phyloP scores from a whole-genome alignment of 352 stramenopile species.

The Globisporangium paddicum region DNA sequence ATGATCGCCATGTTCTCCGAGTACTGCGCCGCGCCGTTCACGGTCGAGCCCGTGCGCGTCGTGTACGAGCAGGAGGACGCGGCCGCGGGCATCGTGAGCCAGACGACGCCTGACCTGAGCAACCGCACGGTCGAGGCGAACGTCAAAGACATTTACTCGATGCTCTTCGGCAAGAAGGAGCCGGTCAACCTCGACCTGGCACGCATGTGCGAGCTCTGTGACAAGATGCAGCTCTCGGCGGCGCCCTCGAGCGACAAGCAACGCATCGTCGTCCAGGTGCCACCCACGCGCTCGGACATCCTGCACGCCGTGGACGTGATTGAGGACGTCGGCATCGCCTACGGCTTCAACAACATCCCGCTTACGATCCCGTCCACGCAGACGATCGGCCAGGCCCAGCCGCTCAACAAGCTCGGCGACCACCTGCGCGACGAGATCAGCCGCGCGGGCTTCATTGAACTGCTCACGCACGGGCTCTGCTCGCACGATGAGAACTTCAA shows the following conservation, averaged over 20 bases:
- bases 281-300: constrained; percentile 97
- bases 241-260: constrained; percentile 48
- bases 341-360: constrained; percentile 99
- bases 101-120: constrained; percentile 92
- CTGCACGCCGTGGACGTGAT: constrained; percentile 99
- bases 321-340: constrained; percentile 99
- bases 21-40: constrained; percentile 96
- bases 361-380: constrained; percentile 93
- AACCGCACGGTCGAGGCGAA: constrained; percentile 85
- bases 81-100: constrained; percentile 30
- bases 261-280: constrained; percentile 91
- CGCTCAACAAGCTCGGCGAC: constrained; percentile 98
- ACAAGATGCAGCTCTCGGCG: constrained; percentile 98
- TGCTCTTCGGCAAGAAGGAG: constrained; percentile 79
- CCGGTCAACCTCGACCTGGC: constrained; percentile 81
- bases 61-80: constrained; percentile 93
- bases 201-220: constrained; percentile 90
- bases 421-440: constrained; percentile 97
- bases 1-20: constrained; percentile 99
- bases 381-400: constrained; percentile 94
- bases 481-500: constrained; percentile 98
- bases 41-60: constrained; percentile 95
- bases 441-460: constrained; percentile 96
- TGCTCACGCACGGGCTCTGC: constrained; percentile 97
- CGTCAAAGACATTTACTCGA: constrained; percentile 86